Conservation (phyloP, 73 alveolate species). For the Stentor coeruleus region DNA sequence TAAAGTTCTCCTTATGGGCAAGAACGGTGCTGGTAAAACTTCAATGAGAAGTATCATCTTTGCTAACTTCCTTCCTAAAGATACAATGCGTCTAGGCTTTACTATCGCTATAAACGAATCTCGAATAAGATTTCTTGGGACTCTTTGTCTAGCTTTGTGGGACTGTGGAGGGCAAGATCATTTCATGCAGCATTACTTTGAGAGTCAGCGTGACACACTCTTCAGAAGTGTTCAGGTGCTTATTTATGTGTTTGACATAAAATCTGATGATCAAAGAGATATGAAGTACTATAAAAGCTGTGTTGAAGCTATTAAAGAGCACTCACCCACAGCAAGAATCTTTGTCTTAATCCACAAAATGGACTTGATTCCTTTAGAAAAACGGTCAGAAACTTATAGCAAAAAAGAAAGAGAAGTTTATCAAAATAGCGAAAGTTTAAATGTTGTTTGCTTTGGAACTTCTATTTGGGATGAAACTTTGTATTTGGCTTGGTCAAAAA, state of each 20-base stretch:
- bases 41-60: conserved; percentile 97
- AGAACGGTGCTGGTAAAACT: conserved; percentile 92
- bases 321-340: conserved; percentile 82
- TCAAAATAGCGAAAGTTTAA: conserved; percentile 61
- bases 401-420: conserved; percentile 74
- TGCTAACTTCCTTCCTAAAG: conserved; percentile 94
- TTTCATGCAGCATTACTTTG: conserved; percentile 95
- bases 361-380: conserved; percentile 70
- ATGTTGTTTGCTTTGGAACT: conserved; percentile 79
- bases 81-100: conserved; percentile 72
- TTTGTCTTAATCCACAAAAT: conserved; percentile 91
- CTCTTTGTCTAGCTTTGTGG: conserved; percentile 83
- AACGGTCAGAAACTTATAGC: conserved; percentile 70
- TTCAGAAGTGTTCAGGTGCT: conserved; percentile 93
- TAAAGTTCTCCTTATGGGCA: conserved; percentile 83
- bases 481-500: conserved; percentile 96
- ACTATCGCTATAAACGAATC: conserved; percentile 77
- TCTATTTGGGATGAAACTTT: conserved; percentile 97
- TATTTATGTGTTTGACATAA: conserved; percentile 90
- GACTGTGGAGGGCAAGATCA: conserved; percentile 98
- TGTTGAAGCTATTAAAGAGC: conserved; percentile 78
- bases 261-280: conserved; percentile 51
- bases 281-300: conserved; percentile 60
- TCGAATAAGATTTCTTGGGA: conserved; percentile 86
- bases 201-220: conserved; percentile 89